phyloP scores from a whole-genome alignment of 495 filamentous ascomycete species.

The Penicillium odoratum region DNA sequence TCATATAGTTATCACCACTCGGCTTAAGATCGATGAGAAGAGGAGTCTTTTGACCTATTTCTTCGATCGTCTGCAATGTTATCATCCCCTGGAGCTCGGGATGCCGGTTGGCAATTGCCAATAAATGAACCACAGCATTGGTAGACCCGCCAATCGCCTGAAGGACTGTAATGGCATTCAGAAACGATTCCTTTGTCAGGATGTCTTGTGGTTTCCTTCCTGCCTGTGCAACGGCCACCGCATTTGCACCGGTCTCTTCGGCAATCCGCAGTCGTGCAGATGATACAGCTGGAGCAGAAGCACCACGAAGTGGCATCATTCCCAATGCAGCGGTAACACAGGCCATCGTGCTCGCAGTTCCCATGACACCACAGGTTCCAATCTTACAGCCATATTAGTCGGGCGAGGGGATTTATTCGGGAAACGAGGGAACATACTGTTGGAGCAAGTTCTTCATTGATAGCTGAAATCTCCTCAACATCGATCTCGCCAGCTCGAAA shows the following conservation, averaged over 20 bases:
- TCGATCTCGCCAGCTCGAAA: slow-evolving; percentile 60
- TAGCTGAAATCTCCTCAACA: slow-evolving; percentile 62
- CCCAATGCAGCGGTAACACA: slow-evolving; percentile 63
- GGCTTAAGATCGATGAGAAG: slow-evolving; percentile 68
- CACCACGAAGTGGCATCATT: slow-evolving; percentile 61
- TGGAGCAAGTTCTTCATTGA: slow-evolving; percentile 69
- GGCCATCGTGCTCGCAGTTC: slow-evolving; percentile 70
- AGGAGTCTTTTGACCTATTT: slow-evolving; percentile 58
- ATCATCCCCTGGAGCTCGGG: slow-evolving; percentile 54
- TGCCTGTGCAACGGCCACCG: slow-evolving; percentile 46
- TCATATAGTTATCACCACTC: slow-evolving; percentile 70
- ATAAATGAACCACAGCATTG: slow-evolving; percentile 65
- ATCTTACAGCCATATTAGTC: slow-evolving; percentile 35
- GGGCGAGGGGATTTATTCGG: not conserved
- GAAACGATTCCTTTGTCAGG: slow-evolving; percentile 60
- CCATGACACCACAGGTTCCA: slow-evolving; percentile 70
- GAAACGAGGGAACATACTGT: slow-evolving; percentile 44
- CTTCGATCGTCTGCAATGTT: slow-evolving; percentile 57
- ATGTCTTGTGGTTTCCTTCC: slow-evolving; percentile 53
- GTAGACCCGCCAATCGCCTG: slow-evolving; percentile 71
- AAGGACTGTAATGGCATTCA: slow-evolving; percentile 67
- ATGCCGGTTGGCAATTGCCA: slow-evolving; percentile 64
- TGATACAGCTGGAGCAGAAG: slow-evolving; percentile 64
- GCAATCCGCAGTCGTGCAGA: slow-evolving; percentile 62
- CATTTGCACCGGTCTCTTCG: slow-evolving; percentile 60